phyloP scores from a whole-genome alignment of 176 grass and related monocot genomes.

The Neostapfia colusana region DNA sequence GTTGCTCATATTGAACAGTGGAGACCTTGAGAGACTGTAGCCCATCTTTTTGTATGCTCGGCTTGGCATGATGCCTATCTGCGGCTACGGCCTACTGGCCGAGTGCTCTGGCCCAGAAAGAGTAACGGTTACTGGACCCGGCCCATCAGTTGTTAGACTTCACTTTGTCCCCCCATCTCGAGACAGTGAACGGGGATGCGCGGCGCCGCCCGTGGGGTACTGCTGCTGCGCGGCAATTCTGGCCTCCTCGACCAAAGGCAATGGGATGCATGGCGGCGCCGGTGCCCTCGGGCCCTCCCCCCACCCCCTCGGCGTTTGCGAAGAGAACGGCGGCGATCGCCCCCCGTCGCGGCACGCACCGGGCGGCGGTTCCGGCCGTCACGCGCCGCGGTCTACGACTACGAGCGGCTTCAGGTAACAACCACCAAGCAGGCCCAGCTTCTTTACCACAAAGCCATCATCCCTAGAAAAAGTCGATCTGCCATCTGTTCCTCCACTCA shows the following conservation, averaged over 20 bases:
- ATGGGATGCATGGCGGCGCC: neutral
- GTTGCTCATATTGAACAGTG: no score
- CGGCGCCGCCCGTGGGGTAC: neutral
- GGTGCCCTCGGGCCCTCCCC: neutral
- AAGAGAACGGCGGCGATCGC: neutral
- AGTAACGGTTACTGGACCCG: neutral
- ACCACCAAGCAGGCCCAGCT: neutral
- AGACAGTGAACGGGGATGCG: no score
- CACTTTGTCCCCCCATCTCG: neutral
- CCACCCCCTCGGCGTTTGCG: no score
- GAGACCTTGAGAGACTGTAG: neutral
- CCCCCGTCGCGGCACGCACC: neutral
- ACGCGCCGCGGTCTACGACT: neutral
- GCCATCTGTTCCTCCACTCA: neutral
- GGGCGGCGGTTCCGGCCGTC: slow-evolving; percentile 13
- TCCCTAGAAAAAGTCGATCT: slow-evolving; percentile 14
- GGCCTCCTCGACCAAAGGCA: neutral
- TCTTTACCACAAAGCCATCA: neutral
- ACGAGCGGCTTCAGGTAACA: neutral
- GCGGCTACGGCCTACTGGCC: no score
- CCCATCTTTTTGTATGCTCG: neutral
- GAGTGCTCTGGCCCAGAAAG: no score
- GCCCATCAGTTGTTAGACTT: neutral
- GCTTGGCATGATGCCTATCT: neutral
- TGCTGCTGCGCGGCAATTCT: neutral